Evolutionary conservation across 2,329 filamentous ascomycete genomes (phyloP).

Genomic region (Aspergillus sergii): DNA sequence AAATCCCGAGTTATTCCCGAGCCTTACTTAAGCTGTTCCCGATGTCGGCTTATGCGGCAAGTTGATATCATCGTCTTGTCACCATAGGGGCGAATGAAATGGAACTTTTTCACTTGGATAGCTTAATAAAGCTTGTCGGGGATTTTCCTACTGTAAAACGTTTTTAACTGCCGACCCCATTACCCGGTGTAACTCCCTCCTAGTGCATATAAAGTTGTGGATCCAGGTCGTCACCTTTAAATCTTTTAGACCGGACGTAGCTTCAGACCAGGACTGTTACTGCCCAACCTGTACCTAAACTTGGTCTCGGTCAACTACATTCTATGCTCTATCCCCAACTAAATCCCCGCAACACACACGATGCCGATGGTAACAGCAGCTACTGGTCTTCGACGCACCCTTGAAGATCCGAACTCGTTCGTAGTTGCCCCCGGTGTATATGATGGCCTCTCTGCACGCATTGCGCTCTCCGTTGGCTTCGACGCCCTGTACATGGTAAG

Average conservation of each 20-base stretch:
- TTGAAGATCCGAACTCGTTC: conserved; percentile 39
- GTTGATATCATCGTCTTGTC: not conserved
- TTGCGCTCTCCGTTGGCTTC: conserved; percentile 53
- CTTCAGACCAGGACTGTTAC: not conserved
- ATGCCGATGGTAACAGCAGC: conserved; percentile 32
- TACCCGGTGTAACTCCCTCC: not conserved
- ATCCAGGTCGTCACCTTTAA: not conserved
- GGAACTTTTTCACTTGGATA: not conserved
- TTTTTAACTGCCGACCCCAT: not conserved
- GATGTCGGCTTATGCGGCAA: conserved; percentile 4
- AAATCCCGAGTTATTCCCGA: conserved; percentile 11
- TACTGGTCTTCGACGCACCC: conserved; percentile 35
- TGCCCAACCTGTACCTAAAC: not conserved
- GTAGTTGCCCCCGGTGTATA: conserved; percentile 55
- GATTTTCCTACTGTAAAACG: not conserved
- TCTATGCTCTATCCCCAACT: not conserved
- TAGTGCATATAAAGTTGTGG: not conserved
- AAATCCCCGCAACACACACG: conserved; percentile 12
- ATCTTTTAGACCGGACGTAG: not conserved
- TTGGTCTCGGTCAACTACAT: not conserved
- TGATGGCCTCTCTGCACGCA: conserved; percentile 53
- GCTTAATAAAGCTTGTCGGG: not conserved
- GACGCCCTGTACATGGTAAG: conserved; percentile 56
- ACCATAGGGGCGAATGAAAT: too few species aligned
- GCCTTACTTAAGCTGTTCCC: conserved; percentile 9